Percentiles rank a stretch among this genome's conserved stretches.
These are phyloP conservation scores for Yarrowia osloensis DNA, from an alignment of 805 yeast genomes.

Conservation along the genomic window DNA sequence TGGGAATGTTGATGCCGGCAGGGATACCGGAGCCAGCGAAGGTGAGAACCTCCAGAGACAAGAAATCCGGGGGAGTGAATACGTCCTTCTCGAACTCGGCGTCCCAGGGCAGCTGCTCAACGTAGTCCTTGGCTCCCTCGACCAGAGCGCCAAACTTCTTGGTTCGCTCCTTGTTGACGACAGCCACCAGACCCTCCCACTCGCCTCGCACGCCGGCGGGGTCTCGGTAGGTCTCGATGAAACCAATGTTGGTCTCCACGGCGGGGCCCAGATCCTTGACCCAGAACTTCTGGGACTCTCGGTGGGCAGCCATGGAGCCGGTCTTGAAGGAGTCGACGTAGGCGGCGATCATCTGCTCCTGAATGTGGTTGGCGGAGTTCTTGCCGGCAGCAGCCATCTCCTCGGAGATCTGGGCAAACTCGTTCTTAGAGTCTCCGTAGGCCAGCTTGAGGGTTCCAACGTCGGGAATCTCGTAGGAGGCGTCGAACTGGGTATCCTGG, in stretches of 20 bases:
- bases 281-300: slow-evolving; percentile 82
- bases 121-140: slow-evolving; percentile 62
- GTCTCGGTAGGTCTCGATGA: slow-evolving; percentile 90
- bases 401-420: slow-evolving; percentile 60
- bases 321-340: slow-evolving; percentile 72
- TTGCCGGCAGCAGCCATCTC: slow-evolving; percentile 59
- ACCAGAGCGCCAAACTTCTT: slow-evolving; percentile 75
- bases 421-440: slow-evolving; percentile 77
- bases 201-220: slow-evolving; percentile 91
- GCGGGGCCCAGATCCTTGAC: slow-evolving; percentile 81
- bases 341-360: slow-evolving; percentile 61
- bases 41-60: slow-evolving; percentile 84
- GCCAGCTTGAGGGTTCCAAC: slow-evolving; percentile 52
- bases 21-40: slow-evolving; percentile 91
- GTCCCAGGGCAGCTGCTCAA: slow-evolving; percentile 75
- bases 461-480: slow-evolving; percentile 47
- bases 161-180: slow-evolving; percentile 86
- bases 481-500: slow-evolving; percentile 51
- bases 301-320: slow-evolving; percentile 84
- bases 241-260: slow-evolving; percentile 81
- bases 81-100: slow-evolving; percentile 72
- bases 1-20: slow-evolving; percentile 91
- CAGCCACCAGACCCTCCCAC: slow-evolving; percentile 90
- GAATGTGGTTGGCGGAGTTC: slow-evolving; percentile 72
- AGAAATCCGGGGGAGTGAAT: slow-evolving; percentile 92